Conservation (phyloP, 257 asterid genomes). For the Solanum pinnatisectum region DNA sequence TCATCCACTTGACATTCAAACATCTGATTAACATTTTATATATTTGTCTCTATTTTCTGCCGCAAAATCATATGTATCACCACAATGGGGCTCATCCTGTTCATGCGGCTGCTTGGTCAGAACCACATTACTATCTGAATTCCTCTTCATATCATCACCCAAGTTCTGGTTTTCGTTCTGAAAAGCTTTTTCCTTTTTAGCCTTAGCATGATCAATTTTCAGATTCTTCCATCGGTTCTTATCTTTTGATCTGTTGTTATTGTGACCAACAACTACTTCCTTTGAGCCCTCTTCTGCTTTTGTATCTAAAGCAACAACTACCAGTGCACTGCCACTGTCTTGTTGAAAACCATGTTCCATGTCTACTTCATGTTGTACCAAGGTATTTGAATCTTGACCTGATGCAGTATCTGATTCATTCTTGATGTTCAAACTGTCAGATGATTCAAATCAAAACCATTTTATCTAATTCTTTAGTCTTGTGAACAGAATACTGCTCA, state of each 20-base stretch:
- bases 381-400: neutral
- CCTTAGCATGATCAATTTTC: neutral
- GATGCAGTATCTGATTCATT: neutral
- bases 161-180: neutral
- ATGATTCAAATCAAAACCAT: neutral
- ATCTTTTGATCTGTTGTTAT: neutral
- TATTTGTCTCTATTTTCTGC: neutral
- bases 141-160: neutral
- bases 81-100: neutral
- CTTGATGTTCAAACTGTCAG: neutral
- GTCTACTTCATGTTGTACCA: neutral
- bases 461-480: conserved; percentile 6
- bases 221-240: neutral
- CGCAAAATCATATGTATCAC: neutral
- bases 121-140: neutral
- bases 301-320: neutral
- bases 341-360: neutral
- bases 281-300: neutral
- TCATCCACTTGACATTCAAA: neutral
- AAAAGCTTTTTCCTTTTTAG: too few relatives aligned
- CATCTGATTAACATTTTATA: neutral
- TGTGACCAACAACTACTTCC: neutral
- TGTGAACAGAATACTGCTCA: conserved; percentile 5
- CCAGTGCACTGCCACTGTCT: neutral
- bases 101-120: neutral